Percentiles rank a stretch among this genome's conserved stretches.
phyloP scores from a whole-genome alignment of 805 yeast genomes.

The Pichia cephalocereana region DNA sequence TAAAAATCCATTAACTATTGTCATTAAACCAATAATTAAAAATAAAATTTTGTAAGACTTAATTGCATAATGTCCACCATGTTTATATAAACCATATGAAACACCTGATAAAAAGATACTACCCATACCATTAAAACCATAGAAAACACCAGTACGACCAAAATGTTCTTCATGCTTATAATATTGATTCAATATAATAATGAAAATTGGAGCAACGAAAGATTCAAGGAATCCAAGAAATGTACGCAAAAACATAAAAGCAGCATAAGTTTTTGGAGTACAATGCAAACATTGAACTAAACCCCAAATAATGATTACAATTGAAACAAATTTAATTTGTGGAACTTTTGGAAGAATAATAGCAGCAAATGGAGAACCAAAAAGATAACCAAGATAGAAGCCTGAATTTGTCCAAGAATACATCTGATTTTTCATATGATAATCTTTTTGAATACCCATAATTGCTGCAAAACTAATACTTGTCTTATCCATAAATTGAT shows the following conservation, averaged over 20 bases:
- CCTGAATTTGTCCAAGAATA: conserved; percentile 38
- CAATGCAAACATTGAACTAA: conserved; percentile 40
- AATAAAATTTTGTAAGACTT: conserved; percentile 54
- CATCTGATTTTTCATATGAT: conserved; percentile 32
- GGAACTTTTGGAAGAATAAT: conserved; percentile 31
- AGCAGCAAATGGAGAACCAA: conserved; percentile 37
- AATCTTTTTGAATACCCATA: conserved; percentile 34
- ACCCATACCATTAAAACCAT: conserved; percentile 34
- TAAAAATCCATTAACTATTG: conserved; percentile 40
- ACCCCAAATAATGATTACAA: conserved; percentile 37
- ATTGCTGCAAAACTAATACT: conserved; percentile 37
- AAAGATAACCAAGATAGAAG: conserved; percentile 35
- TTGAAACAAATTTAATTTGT: conserved; percentile 28
- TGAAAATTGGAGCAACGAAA: conserved; percentile 24
- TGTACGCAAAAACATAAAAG: conserved; percentile 37
- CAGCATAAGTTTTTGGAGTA: conserved; percentile 34
- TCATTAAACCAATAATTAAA: conserved; percentile 50
- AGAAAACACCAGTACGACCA: conserved; percentile 18
- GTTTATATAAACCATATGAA: conserved; percentile 37
- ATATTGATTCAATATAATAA: conserved; percentile 25
- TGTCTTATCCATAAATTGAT: conserved; percentile 32
- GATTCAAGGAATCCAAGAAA: conserved; percentile 36
- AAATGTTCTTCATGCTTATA: conserved; percentile 23
- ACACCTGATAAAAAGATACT: conserved; percentile 40
- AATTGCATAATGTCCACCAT: conserved; percentile 13